Evolutionary conservation across 306 rosid species (phyloP), one percentile per base, ranked within the genome.

Genomic region (Vigna mungo): DNA sequence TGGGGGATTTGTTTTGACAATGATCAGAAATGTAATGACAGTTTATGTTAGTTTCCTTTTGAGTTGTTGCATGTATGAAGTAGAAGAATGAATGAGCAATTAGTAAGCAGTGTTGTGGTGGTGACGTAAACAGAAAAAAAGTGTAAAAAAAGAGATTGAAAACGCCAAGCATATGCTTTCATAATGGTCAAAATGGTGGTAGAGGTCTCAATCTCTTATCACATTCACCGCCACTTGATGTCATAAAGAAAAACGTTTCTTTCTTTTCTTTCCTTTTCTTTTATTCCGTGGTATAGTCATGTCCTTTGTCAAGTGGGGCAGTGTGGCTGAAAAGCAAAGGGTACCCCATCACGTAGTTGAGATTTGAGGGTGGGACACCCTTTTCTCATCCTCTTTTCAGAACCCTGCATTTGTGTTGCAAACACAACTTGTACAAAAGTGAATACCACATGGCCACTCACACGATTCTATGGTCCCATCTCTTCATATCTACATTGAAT

Each of bases 271-370:
- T 20, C 4, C n/a, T 49, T 43, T 30, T 32, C 30, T n/a, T 6
- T 61, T 48, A 36, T 71, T 74, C 20, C 47, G 32, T 65, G 62
- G 53, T 9, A 55, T 60, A 46, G 69, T 81, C 80, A 51, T 48
- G 83, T 83, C 80, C 73, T 43, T 77, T 55, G 74, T 79, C 60
- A 49, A 36, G 90, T 84, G 84, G 88, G 90, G 72, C 84, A 81
- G 43, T 53, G 81, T 49, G 59, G 76, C 56, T 51, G 72, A 80
- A 78, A 78, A 77, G 83, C 83, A 76, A 16, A 41, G 62, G 68
- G 49, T 32, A 39, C 55, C 74, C 74, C 52, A 77, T 79, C 72
- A 62, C 69, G 23, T 74, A 72, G 76, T 82, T 58, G 72, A 74
- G 75, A 79, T 64, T 59, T 46, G 18, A 43, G 49, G 37, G 78